phyloP scores from a whole-genome alignment of 805 yeast genomes.

The Candida caryicola region DNA sequence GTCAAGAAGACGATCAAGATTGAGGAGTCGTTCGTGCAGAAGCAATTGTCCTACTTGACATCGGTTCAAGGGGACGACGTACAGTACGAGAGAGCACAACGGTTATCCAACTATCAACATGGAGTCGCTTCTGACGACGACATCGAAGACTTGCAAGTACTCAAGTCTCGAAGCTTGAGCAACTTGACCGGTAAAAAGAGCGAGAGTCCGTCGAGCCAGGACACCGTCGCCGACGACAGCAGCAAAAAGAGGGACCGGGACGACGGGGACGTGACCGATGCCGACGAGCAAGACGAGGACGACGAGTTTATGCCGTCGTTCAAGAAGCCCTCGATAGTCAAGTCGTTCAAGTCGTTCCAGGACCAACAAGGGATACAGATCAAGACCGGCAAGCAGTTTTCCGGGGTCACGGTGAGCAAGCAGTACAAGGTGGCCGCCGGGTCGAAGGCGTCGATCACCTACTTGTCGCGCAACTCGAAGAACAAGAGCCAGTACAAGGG shows the following conservation, averaged over 20 bases:
- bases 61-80: constrained; percentile 25
- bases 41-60: constrained; percentile 52
- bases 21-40: constrained; percentile 55
- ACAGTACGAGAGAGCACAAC: constrained; percentile 31
- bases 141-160: constrained; percentile 42
- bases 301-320: constrained; percentile 38
- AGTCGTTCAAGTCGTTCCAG: constrained; percentile 42
- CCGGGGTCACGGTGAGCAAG: constrained; percentile 52
- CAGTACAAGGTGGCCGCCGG: constrained; percentile 55
- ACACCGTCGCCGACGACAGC: constrained; percentile 17
- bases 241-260: constrained; percentile 14
- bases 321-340: constrained; percentile 45
- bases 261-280: constrained; percentile 16
- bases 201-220: constrained; percentile 16
- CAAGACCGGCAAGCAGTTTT: constrained; percentile 36
- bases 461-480: constrained; percentile 38
- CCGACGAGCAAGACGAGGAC: constrained; percentile 29
- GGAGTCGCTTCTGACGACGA: constrained; percentile 38
- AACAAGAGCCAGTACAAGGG: constrained; percentile 25
- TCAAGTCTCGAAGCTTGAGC: constrained; percentile 43
- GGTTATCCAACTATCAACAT: constrained; percentile 33
- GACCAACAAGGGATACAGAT: constrained; percentile 39
- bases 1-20: constrained; percentile 37
- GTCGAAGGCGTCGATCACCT: constrained; percentile 56
- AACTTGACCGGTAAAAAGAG: constrained; percentile 25